Base-by-base conservation (phyloP, 768 basidiomycete species). In the Tulasnella sp. region DNA sequence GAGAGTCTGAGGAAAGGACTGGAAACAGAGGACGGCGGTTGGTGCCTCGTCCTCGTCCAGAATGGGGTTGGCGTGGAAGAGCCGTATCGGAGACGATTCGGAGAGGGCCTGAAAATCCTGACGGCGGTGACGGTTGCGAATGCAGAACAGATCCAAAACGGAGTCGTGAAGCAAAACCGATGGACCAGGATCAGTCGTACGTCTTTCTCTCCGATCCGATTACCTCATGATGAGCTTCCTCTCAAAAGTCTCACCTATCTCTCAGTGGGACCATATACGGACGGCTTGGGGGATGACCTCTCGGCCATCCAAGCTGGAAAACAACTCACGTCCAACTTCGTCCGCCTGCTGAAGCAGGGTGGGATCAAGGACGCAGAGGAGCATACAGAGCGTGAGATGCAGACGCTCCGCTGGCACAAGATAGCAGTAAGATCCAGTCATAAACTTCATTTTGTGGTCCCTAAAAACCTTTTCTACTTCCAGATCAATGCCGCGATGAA, bases 371-470 rank as follows among this genome's bases (percentile, higher is more conserved):
- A 69, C 49, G 67, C 67, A 2, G 66, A 68, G 60, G 54, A 44
- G 57, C 65, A 68, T 45, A 63, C 63, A 17, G 66, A 69, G 53
- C 51, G 54, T 43, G 65, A 61, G 17, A 41, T 69, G 22, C 68
- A 69, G 60, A 58, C 67, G 24, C 65, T 69, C 12, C 62, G 68
- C 5, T 69, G 68, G 68, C 68, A 69, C 62, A 69, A 69, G 61
- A 65, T 69, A 15, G 68, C 65, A 12, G 65, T 65, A 52, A 9
- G 54, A 9, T 17, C 17, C 10, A n/a, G n/a, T n/a, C n/a, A n/a
- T n/a, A n/a, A n/a, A n/a, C n/a, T 22, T 9, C 8, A 15, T 30
- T 10, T 27, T 1, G 12, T 51, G 49, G 17, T 12, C 17, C 7
- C 11, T 29, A 34, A 51, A 24, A 48, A 21, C 24, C 31, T 19